phyloP scores from a whole-genome alignment of 768 basidiomycete species.

The Hortiboletus campestris region DNA sequence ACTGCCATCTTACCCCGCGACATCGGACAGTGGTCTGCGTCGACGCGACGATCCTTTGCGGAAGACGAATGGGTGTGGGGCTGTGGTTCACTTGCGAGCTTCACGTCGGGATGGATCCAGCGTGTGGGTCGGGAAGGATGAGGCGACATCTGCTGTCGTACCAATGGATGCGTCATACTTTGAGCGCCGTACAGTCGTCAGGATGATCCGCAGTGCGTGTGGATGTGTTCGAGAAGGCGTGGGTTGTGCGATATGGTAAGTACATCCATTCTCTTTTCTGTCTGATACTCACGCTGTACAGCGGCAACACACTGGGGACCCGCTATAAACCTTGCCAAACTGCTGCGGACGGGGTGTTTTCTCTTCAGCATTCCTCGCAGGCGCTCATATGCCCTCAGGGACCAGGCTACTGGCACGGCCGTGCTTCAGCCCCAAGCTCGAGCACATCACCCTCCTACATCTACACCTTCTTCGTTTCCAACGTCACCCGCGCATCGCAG shows the following conservation, averaged over 20 bases:
- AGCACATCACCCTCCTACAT: conserved; percentile 25
- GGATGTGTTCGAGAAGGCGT: conserved; percentile 68
- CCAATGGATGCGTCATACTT: conserved; percentile 59
- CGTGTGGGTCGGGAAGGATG: conserved; percentile 57
- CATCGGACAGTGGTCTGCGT: conserved; percentile 19
- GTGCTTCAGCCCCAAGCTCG: conserved; percentile 12
- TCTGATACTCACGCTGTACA: conserved; percentile 26
- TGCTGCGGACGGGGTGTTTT: conserved; percentile 47
- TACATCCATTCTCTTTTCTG: background rate
- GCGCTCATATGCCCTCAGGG: conserved; percentile 39
- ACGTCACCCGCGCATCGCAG: conserved; percentile 37
- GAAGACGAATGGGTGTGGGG: conserved; percentile 59
- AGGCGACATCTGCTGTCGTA: conserved; percentile 52
- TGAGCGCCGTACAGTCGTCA: conserved; percentile 45
- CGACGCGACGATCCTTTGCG: conserved; percentile 2
- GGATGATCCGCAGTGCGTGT: conserved; percentile 54
- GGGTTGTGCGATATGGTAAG: conserved; percentile 60
- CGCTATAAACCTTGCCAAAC: conserved; percentile 60
- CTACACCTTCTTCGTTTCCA: conserved; percentile 49
- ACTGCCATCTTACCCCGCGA: conserved; percentile 35
- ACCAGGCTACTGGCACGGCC: conserved; percentile 41
- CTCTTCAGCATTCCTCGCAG: conserved; percentile 17
- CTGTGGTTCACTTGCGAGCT: conserved; percentile 55
- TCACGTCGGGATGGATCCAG: conserved; percentile 49
- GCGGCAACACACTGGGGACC: conserved; percentile 65